phyloP scores from a whole-genome alignment of 2,329 filamentous ascomycete species.

The Parastagonospora nodorum region DNA sequence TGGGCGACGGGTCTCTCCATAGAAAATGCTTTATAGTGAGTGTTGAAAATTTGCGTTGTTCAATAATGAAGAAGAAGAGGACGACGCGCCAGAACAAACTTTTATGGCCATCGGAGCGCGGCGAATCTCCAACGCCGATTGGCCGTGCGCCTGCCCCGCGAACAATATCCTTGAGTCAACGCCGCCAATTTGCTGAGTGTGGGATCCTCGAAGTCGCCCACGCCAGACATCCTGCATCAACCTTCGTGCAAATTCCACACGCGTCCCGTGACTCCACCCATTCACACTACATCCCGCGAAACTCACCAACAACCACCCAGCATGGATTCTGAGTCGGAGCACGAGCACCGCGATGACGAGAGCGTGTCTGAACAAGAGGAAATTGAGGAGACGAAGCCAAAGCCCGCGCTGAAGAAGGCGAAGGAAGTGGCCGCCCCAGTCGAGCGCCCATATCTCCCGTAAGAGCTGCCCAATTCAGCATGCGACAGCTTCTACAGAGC shows the following conservation, averaged over 20 bases:
- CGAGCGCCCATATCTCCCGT: constrained; percentile 70
- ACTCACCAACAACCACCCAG: constrained; percentile 24
- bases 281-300: constrained; percentile 5
- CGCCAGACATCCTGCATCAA: constrained; percentile 12
- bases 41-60: constrained; percentile 62
- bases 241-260: constrained; percentile 1
- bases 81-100: constrained; percentile 29
- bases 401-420: constrained; percentile 85
- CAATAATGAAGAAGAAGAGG: constrained; percentile 51
- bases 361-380: constrained; percentile 75
- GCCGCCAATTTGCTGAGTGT: constrained; percentile 40
- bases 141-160: constrained; percentile 30
- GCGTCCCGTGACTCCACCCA: background rate
- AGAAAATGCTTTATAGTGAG: constrained; percentile 64
- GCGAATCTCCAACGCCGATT: constrained; percentile 17
- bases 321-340: constrained; percentile 50
- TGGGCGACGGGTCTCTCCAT: constrained; percentile 51
- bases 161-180: constrained; percentile 34
- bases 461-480: constrained; percentile 12
- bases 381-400: constrained; percentile 64
- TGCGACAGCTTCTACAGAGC: constrained; percentile 5
- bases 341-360: constrained; percentile 47
- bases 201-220: constrained; percentile 21
- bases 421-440: constrained; percentile 61
- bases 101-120: constrained; percentile 27